Conservation (phyloP, 2,329 filamentous ascomycete species). For the Verticillium klebahnii region DNA sequence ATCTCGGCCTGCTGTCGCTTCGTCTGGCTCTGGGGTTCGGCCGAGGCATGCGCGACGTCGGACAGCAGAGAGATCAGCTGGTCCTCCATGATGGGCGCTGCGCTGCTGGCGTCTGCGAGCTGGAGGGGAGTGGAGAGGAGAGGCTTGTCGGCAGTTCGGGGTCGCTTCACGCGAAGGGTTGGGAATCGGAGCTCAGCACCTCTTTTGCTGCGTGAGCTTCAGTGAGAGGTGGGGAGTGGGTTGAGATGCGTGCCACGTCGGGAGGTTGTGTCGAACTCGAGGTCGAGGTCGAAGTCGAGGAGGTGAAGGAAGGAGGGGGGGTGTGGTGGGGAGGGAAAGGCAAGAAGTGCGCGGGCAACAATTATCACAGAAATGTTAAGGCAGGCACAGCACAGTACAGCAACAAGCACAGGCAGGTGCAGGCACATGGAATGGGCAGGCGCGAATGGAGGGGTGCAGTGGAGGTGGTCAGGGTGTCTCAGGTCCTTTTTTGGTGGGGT, state of each 20-base stretch:
- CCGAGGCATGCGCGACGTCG: conserved; percentile 51
- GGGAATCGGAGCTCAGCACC: background rate
- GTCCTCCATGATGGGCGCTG: conserved; percentile 68
- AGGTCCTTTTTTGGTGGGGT: background rate
- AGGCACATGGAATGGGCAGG: background rate
- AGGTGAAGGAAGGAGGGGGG: background rate
- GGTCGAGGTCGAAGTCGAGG: background rate
- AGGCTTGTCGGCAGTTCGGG: background rate
- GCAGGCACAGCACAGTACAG: background rate
- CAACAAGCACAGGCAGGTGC: background rate
- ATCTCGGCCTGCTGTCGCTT: conserved; percentile 83
- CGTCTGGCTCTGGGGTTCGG: conserved; percentile 70
- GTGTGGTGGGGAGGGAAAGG: background rate
- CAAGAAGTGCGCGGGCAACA: background rate
- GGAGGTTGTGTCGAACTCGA: conserved; percentile 5
- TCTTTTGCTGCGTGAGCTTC: conserved; percentile 7
- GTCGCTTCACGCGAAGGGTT: background rate
- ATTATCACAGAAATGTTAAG: background rate
- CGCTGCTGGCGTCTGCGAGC: conserved; percentile 1
- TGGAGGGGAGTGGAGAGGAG: background rate
- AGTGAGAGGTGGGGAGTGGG: conserved; percentile 12
- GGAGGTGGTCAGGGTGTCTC: background rate
- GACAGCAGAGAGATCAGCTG: conserved; percentile 79
- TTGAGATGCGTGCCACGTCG: background rate
- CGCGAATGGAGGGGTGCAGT: background rate